Base-by-base conservation (phyloP, 352 stramenopile species). In the Pythium volutum region DNA sequence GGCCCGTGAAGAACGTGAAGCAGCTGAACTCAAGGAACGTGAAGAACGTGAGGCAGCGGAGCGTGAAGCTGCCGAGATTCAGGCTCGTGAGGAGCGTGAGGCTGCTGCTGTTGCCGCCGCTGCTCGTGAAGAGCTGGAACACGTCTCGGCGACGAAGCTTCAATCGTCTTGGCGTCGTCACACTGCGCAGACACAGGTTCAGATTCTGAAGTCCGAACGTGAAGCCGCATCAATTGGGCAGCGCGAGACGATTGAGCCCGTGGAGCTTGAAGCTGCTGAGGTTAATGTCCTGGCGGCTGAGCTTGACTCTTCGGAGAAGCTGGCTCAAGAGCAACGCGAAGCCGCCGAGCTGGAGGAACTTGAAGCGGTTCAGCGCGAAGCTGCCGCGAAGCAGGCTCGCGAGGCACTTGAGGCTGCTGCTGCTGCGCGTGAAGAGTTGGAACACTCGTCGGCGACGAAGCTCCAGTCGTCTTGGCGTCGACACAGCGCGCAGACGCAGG, bases 81-180 rank as follows among this genome's bases (percentile, higher is more conserved):
- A 43, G 31, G 50, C 18, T 20, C 31, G 23, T 18, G 31, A 48
- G 3, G 52, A 36, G 20, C 36, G 36, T 27, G 52, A 50, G 10
- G 50, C 31, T 15, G 22, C 33, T 10, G 55, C 34, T 48, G 34
- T 48, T 22, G 50, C 50, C 23, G 33, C 33, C 25, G 50, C 39
- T 54, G 41, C 55, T 9, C 55, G 16, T 4, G 25, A 50, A 7
- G 46, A 55, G 34, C 25, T 56, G 12, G 56, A 57, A 34, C 42
- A 58, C n/a, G 20, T 27, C 8, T 62, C 55, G 26, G 42, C 43
- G 11, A 39, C 27, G 12, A 62, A 62, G 33, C 29, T 62, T 14
- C 52, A 59, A 39, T 59, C 52, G 22, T 59, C 52, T 25, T 59
- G 52, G 52, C 52, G 52, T 29, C 55, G 55, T n/a, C 55, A 62